phyloP scores from a whole-genome alignment of 768 basidiomycete genomes.

The Megacollybia marginata region DNA sequence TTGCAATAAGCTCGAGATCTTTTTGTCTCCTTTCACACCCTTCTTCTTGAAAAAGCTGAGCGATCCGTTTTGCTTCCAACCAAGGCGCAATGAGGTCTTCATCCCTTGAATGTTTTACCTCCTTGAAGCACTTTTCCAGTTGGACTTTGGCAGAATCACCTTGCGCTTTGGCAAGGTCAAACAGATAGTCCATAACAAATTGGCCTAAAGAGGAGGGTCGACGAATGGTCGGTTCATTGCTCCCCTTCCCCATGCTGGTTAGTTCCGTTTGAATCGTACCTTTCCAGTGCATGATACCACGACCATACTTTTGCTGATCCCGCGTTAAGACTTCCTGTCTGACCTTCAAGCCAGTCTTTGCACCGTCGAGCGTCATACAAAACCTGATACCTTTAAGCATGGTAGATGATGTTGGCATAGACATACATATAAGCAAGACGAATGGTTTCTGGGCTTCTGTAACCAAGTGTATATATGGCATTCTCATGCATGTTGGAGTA shows the following conservation, averaged over 20 bases:
- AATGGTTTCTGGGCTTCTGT: conserved; percentile 24
- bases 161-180: conserved; percentile 17
- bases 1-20: conserved; percentile 30
- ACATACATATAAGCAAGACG: conserved; percentile 36
- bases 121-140: conserved; percentile 21
- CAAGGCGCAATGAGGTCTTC: conserved; percentile 24
- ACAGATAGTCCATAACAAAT: conserved; percentile 41
- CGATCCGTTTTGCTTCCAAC: conserved; percentile 20
- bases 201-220: conserved; percentile 11
- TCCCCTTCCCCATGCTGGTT: conserved; percentile 8
- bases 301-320: conserved; percentile 13
- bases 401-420: background rate
- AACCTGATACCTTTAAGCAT: conserved; percentile 20
- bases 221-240: conserved; percentile 14
- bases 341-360: conserved; percentile 30
- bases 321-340: conserved; percentile 7
- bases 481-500: conserved; percentile 34
- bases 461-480: conserved; percentile 28
- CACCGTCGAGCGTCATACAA: conserved; percentile 29
- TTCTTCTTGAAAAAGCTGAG: conserved; percentile 8
- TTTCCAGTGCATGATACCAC: conserved; percentile 20
- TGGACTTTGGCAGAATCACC: conserved; percentile 12
- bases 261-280: conserved; percentile 11
- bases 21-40: conserved; percentile 13
- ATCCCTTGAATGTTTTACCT: conserved; percentile 11